Evolutionary conservation across 805 yeast species (phyloP).

Genomic region (Diddensiella transvaalensis): DNA sequence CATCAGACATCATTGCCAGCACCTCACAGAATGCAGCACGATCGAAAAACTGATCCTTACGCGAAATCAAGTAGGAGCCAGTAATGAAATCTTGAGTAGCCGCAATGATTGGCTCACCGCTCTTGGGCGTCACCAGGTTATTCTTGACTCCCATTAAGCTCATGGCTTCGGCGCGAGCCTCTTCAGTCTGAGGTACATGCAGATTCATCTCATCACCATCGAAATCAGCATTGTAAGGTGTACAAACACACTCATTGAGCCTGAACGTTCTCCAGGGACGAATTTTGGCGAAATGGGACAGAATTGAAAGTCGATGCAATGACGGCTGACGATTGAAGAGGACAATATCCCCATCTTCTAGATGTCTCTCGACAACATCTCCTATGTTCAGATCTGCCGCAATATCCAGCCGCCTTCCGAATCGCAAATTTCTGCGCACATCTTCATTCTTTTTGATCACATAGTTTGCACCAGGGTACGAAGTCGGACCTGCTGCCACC

Average conservation of each 20-base stretch:
- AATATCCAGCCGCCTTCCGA: conserved; percentile 75
- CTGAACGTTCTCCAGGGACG: conserved; percentile 98
- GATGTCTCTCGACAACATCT: conserved; percentile 92
- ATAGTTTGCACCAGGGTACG: conserved; percentile 97
- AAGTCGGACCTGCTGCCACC: conserved; percentile 77
- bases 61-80: conserved; percentile 88
- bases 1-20: conserved; percentile 95
- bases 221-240: conserved; percentile 98
- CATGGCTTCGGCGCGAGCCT: conserved; percentile 98
- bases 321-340: conserved; percentile 98
- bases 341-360: conserved; percentile 96
- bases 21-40: conserved; percentile 79
- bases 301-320: conserved; percentile 85
- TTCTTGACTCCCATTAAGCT: conserved; percentile 97
- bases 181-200: conserved; percentile 98
- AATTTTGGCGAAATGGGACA: conserved; percentile 92
- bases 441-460: conserved; percentile 76
- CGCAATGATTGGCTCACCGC: conserved; percentile 99
- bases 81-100: conserved; percentile 99
- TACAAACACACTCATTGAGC: conserved; percentile 96
- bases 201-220: conserved; percentile 99
- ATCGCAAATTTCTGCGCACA: conserved; percentile 82
- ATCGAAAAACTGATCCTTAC: conserved; percentile 90
- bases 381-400: conserved; percentile 79
- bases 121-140: conserved; percentile 89